Conservation (phyloP, 2,329 filamentous ascomycete species). For the Periconia digitata region DNA sequence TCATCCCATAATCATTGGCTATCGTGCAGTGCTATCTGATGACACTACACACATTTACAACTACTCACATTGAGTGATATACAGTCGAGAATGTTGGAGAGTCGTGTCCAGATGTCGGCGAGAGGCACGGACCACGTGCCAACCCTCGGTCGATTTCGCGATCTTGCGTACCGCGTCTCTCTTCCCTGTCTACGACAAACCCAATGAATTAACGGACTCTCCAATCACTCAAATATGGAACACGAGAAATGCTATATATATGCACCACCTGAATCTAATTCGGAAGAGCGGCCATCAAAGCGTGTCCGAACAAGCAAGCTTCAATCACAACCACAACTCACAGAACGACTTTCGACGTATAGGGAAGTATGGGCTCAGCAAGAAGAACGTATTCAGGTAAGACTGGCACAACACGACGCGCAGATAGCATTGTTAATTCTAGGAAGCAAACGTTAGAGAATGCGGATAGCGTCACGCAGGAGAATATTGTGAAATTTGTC, state of each 20-base stretch:
- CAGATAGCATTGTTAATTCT: background rate
- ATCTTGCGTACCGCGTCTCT: too few species aligned
- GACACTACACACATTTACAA: too few species aligned
- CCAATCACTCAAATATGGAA: conserved; percentile 44
- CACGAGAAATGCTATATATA: conserved; percentile 53
- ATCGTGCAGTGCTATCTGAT: background rate
- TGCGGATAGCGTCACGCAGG: conserved; percentile 44
- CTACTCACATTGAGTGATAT: too few species aligned
- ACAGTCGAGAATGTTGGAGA: too few species aligned
- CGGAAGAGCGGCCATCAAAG: conserved; percentile 43
- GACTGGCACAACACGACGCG: background rate
- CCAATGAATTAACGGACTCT: too few species aligned
- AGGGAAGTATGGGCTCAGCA: conserved; percentile 65
- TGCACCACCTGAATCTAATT: conserved; percentile 30
- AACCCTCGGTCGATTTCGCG: conserved; percentile 16
- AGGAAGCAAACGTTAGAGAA: conserved; percentile 40
- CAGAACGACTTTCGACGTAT: conserved; percentile 62
- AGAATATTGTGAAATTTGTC: conserved; percentile 44
- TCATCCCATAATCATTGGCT: too few species aligned
- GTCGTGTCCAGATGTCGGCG: too few species aligned
- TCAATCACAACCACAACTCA: conserved; percentile 23
- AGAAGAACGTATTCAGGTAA: conserved; percentile 63
- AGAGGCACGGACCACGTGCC: conserved; percentile 21
- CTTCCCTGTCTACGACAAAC: too few species aligned
- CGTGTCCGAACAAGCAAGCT: conserved; percentile 40